These are phyloP conservation scores for Hygrophoropsis aurantiaca DNA, from an alignment of 768 basidiomycete genomes.

Conservation along the genomic window DNA sequence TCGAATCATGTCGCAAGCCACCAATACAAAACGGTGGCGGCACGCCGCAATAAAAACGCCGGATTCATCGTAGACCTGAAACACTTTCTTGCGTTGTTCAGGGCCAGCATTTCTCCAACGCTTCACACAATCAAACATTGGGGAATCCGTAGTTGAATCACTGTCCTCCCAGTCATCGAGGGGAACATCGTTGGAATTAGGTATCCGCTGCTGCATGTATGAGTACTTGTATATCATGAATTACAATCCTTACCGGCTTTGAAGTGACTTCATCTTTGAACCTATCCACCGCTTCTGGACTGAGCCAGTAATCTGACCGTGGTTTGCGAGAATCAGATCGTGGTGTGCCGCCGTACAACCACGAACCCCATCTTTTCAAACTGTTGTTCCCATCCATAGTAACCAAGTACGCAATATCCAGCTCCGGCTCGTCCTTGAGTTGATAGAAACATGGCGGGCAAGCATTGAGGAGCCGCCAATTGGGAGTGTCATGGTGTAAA, in stretches of 20 bases:
- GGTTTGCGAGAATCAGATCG: neutral
- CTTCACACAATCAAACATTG: conserved; percentile 1
- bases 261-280: conserved; percentile 1
- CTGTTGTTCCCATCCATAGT: conserved; percentile 6
- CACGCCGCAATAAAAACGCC: conserved; percentile 10
- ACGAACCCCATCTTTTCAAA: neutral
- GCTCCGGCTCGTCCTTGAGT: neutral
- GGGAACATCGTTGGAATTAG: too few relatives aligned
- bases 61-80: conserved; percentile 2
- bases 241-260: neutral
- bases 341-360: neutral
- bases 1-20: neutral
- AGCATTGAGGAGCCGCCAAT: conserved; percentile 9
- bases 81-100: neutral
- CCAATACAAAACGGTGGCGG: neutral
- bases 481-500: conserved; percentile 6
- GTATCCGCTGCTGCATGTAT: too few relatives aligned
- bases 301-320: conserved; percentile 1
- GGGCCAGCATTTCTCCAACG: conserved; percentile 9
- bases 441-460: conserved; percentile 11
- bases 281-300: neutral
- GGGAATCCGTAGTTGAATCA: neutral
- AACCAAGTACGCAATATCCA: neutral
- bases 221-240: neutral
- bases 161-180: too few relatives aligned